Evolutionary conservation across 331 rosid species (phyloP).

Genomic region (Saraca asoca): DNA sequence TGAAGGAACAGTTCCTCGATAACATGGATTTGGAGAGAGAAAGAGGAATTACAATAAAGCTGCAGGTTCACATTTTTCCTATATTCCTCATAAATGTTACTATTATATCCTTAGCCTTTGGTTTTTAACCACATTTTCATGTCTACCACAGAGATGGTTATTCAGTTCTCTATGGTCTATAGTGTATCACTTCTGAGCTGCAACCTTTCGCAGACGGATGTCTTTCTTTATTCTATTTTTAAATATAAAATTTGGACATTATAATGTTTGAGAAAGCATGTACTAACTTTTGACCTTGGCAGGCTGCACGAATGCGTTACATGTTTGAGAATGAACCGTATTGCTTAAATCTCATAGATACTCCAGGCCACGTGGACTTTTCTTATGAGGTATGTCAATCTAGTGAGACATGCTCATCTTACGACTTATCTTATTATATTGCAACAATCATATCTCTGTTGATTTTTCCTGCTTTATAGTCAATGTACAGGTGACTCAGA

Average conservation of each 20-base stretch:
- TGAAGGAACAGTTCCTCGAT: conserved; percentile 98
- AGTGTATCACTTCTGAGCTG: conserved; percentile 22
- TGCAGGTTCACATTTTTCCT: conserved; percentile 49
- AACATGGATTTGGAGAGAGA: conserved; percentile 98
- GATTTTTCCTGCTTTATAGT: too few relatives aligned
- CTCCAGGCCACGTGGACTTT: conserved; percentile 98
- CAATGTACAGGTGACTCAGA: too few relatives aligned
- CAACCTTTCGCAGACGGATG: conserved; percentile 8
- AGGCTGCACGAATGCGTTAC: conserved; percentile 96
- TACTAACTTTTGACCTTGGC: conserved; percentile 35
- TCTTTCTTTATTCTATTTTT: conserved; percentile 11
- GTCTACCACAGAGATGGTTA: too few relatives aligned
- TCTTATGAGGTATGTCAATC: conserved; percentile 73
- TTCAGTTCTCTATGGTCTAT: too few relatives aligned
- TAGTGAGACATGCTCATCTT: not conserved
- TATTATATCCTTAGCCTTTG: too few relatives aligned
- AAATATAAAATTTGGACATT: not conserved
- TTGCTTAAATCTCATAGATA: conserved; percentile 86
- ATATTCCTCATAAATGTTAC: too few relatives aligned
- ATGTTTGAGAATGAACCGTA: conserved; percentile 53
- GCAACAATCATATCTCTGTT: too few relatives aligned
- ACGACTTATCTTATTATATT: too few relatives aligned
- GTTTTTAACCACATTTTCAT: too few relatives aligned
- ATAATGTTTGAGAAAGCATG: conserved; percentile 24
- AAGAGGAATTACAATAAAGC: conserved; percentile 90